Conservation (phyloP, 345 rosid genomes). For the Mercurialis annua region DNA sequence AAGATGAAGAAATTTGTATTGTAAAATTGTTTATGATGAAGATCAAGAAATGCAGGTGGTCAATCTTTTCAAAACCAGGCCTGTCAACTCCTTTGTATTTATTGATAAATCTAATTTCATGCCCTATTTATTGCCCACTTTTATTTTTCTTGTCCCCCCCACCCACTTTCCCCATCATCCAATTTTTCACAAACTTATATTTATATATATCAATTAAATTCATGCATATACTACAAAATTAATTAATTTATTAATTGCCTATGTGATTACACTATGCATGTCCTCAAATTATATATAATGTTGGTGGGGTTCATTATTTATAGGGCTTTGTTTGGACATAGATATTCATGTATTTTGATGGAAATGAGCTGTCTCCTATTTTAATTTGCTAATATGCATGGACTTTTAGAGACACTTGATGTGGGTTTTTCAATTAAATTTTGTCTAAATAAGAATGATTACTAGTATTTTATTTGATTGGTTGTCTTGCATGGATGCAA, state of each 20-base stretch:
- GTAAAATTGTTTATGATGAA: neutral
- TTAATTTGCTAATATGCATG: conserved; percentile 7
- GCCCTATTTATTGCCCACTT: conserved; percentile 40
- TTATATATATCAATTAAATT: neutral
- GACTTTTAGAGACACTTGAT: conserved; percentile 20
- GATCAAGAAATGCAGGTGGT: conserved; percentile 46
- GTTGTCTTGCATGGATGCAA: conserved; percentile 47
- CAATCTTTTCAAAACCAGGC: conserved; percentile 55
- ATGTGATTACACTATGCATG: too few relatives aligned
- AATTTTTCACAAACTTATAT: neutral
- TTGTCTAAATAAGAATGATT: conserved; percentile 14
- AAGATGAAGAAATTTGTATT: neutral
- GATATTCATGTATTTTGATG: conserved; percentile 21
- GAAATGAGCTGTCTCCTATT: conserved; percentile 39
- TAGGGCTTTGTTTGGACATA: conserved; percentile 30
- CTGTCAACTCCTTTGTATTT: conserved; percentile 59
- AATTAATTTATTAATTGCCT: too few relatives aligned
- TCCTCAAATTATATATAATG: too few relatives aligned
- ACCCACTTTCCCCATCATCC: conserved; percentile 30
- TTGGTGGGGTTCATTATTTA: conserved; percentile 1
- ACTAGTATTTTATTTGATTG: conserved; percentile 36
- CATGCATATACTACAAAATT: neutral
- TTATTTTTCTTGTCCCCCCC: conserved; percentile 40
- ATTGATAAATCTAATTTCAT: conserved; percentile 40
- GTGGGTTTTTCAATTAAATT: neutral